Evolutionary conservation across 257 asterid species (phyloP).

Genomic region (Osmanthus fragrans): DNA sequence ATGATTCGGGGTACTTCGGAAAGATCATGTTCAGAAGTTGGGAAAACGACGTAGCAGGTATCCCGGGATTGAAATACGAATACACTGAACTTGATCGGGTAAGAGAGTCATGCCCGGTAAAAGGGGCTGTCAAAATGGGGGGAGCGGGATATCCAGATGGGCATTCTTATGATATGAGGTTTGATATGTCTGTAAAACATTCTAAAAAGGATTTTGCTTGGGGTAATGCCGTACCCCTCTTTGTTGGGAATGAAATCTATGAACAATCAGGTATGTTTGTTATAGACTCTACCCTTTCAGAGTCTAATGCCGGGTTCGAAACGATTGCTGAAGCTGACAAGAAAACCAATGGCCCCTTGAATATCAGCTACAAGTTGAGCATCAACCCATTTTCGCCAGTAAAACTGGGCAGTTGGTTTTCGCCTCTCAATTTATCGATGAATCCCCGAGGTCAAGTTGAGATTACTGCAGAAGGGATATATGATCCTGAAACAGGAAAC

Average conservation of each 20-base stretch:
- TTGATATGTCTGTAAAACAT: slow-evolving; percentile 40
- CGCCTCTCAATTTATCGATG: slow-evolving; percentile 22
- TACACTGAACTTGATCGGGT: slow-evolving; percentile 48
- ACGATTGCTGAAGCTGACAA: slow-evolving; percentile 17
- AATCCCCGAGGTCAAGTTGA: slow-evolving; percentile 8
- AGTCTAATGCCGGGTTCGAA: not conserved
- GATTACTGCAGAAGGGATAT: slow-evolving; percentile 63
- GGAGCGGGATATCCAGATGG: slow-evolving; percentile 44
- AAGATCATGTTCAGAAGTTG: slow-evolving; percentile 28
- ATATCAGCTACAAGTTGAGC: slow-evolving; percentile 52
- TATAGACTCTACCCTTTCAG: not conserved
- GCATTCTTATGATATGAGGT: slow-evolving; percentile 50
- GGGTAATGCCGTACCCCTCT: slow-evolving; percentile 52
- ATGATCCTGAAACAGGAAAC: slow-evolving; percentile 45
- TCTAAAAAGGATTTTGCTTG: slow-evolving; percentile 27
- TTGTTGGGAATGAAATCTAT: slow-evolving; percentile 39
- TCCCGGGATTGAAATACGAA: slow-evolving; percentile 43
- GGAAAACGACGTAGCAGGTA: not conserved
- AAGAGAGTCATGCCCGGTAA: slow-evolving; percentile 27
- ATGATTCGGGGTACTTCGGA: slow-evolving; percentile 43
- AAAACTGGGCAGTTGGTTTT: not conserved
- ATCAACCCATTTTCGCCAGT: not conserved
- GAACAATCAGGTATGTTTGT: not conserved
- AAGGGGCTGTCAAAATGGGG: slow-evolving; percentile 21
- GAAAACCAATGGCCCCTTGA: slow-evolving; percentile 13